These are phyloP conservation scores for Balamuthia mandrillaris DNA, from an alignment of 208 protist species.

Conservation along the genomic window DNA sequence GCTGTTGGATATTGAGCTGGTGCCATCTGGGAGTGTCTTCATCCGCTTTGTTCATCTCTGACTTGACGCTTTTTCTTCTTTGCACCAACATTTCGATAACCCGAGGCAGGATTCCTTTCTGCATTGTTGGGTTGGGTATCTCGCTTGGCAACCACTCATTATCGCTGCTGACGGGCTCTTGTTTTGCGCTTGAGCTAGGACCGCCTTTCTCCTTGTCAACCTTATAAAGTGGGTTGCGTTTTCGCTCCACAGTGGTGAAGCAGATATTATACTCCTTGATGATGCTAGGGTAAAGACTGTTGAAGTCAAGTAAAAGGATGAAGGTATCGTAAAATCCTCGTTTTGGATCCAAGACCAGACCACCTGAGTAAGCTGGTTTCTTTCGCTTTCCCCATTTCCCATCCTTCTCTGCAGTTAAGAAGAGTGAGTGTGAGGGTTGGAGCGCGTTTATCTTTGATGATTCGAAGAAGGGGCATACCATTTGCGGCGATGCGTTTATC, in stretches of 20 bases:
- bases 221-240: neutral
- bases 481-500: neutral
- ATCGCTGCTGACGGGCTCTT: conserved; percentile 10
- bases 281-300: conserved; percentile 99
- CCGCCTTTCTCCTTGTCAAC: neutral
- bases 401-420: neutral
- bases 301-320: conserved; percentile 99
- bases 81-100: conserved; percentile 90
- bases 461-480: neutral
- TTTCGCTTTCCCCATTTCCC: neutral
- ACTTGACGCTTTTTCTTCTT: conserved; percentile 78
- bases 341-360: conserved; percentile 94
- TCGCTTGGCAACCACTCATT: conserved; percentile 37
- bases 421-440: neutral
- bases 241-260: conserved; percentile 94
- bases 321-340: conserved; percentile 96
- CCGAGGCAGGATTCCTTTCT: conserved; percentile 77
- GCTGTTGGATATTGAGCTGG: conserved; percentile 93
- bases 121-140: neutral
- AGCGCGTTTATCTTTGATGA: neutral
- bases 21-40: conserved; percentile 72
- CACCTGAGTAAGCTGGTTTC: conserved; percentile 65
- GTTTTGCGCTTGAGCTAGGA: neutral
- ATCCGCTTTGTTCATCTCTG: conserved; percentile 83
- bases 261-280: conserved; percentile 99